Conservation (phyloP, 108 stramenopile genomes). For the Discostella pseudostelligera region DNA sequence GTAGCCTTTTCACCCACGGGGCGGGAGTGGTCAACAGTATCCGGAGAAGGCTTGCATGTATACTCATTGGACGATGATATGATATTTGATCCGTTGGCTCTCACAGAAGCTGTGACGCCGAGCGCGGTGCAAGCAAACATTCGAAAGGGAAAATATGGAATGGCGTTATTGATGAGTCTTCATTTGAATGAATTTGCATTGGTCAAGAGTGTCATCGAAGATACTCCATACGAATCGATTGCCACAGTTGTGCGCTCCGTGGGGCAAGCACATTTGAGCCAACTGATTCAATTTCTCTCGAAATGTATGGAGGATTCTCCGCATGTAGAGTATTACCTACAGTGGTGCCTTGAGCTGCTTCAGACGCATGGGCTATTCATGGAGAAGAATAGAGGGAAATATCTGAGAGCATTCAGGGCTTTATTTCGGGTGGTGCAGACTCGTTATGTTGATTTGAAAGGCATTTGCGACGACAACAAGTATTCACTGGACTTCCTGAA, state of each 20-base stretch:
- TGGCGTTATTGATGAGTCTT: slow-evolving; percentile 79
- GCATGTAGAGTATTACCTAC: slow-evolving; percentile 86
- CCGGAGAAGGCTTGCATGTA: slow-evolving; percentile 87
- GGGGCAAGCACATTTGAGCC: slow-evolving; percentile 69
- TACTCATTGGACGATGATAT: slow-evolving; percentile 91
- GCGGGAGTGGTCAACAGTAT: slow-evolving; percentile 86
- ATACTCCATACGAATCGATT: slow-evolving; percentile 78
- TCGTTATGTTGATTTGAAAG: slow-evolving; percentile 70
- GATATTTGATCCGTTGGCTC: slow-evolving; percentile 89
- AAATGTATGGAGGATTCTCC: slow-evolving; percentile 81
- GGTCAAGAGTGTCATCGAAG: slow-evolving; percentile 74
- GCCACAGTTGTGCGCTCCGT: slow-evolving; percentile 69
- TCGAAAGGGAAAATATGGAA: slow-evolving; percentile 56
- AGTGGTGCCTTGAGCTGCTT: slow-evolving; percentile 79
- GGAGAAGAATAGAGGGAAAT: slow-evolving; percentile 75
- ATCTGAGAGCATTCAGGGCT: slow-evolving; percentile 80
- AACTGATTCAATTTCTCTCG: slow-evolving; percentile 72
- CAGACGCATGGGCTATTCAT: slow-evolving; percentile 77
- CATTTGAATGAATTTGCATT: slow-evolving; percentile 84
- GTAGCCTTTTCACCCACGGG: slow-evolving; percentile 87
- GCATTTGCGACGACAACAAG: slow-evolving; percentile 75
- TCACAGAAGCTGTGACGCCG: slow-evolving; percentile 85
- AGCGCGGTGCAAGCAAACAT: slow-evolving; percentile 72
- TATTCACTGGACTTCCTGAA: slow-evolving; percentile 80
- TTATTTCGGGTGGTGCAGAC: slow-evolving; percentile 73